phyloP scores from a whole-genome alignment of 2,329 filamentous ascomycete genomes.

The Paracoccidioides brasiliensis region DNA sequence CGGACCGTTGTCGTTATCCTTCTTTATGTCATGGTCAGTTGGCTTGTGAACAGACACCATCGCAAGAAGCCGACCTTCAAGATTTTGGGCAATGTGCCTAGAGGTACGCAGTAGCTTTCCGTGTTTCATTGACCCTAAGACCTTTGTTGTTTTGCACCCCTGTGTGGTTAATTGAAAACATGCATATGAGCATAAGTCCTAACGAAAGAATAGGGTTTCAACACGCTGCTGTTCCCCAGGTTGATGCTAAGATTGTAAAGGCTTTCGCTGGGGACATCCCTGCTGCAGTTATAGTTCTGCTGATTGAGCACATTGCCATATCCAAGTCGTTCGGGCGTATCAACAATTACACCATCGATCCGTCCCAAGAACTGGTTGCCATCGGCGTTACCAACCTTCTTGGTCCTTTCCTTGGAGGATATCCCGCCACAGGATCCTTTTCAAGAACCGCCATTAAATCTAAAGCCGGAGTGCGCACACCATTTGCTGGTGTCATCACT shows the following conservation, averaged over 20 bases:
- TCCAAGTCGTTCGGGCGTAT: conserved; percentile 92
- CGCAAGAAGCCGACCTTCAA: conserved; percentile 53
- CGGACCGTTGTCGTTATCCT: conserved; percentile 85
- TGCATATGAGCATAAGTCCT: conserved; percentile 5
- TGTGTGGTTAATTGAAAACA: neutral
- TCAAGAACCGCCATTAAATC: conserved; percentile 94
- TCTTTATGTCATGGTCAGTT: conserved; percentile 84
- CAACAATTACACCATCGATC: conserved; percentile 92
- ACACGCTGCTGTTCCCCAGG: conserved; percentile 57
- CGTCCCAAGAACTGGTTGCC: conserved; percentile 89
- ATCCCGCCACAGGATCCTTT: conserved; percentile 89
- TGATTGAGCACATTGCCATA: conserved; percentile 95
- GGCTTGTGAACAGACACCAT: conserved; percentile 61
- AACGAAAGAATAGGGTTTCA: conserved; percentile 50
- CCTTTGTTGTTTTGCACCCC: neutral
- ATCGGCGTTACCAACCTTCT: conserved; percentile 85
- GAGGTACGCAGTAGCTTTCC: conserved; percentile 39
- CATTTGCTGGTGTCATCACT: conserved; percentile 80
- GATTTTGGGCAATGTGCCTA: conserved; percentile 63
- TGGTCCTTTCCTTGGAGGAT: conserved; percentile 82
- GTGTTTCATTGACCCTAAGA: neutral
- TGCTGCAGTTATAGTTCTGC: conserved; percentile 77
- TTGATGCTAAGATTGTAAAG: conserved; percentile 54
- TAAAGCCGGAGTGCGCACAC: conserved; percentile 87
- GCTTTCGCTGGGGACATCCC: conserved; percentile 63